Percentiles rank a stretch among this genome's conserved stretches.
These are phyloP conservation scores for Nicotiana paniculata DNA, from an alignment of 257 asterid species.

Conservation along the genomic window DNA sequence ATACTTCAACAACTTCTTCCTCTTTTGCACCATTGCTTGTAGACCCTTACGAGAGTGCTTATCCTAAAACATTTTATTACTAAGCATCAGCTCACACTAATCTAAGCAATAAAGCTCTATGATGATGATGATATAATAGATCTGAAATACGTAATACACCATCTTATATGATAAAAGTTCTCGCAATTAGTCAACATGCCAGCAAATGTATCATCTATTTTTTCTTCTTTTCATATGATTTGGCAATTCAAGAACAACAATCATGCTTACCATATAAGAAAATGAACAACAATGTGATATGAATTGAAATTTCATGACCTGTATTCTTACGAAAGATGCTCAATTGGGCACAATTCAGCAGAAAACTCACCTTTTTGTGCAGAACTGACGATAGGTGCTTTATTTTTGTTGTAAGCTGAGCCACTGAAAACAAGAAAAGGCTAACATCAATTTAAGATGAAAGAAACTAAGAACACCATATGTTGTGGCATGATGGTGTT, in stretches of 20 bases:
- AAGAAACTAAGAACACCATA: not conserved
- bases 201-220: not conserved
- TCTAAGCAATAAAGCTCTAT: not conserved
- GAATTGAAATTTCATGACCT: not conserved
- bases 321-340: not conserved
- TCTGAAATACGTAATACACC: not conserved
- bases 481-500: not conserved
- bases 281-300: not conserved
- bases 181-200: not conserved
- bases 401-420: conserved; percentile 83
- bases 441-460: not conserved
- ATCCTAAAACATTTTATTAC: conserved; percentile 33
- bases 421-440: conserved; percentile 42
- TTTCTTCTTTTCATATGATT: not conserved
- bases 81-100: not conserved
- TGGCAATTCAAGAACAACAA: not conserved
- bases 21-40: conserved; percentile 60
- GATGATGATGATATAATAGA: not conserved
- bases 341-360: not conserved
- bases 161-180: not conserved
- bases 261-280: not conserved
- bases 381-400: conserved; percentile 55
- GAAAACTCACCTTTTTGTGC: conserved; percentile 56
- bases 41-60: conserved; percentile 86
- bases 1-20: conserved; percentile 72